Conservation (phyloP, 352 stramenopile genomes). For the Pythium folliculosum region DNA sequence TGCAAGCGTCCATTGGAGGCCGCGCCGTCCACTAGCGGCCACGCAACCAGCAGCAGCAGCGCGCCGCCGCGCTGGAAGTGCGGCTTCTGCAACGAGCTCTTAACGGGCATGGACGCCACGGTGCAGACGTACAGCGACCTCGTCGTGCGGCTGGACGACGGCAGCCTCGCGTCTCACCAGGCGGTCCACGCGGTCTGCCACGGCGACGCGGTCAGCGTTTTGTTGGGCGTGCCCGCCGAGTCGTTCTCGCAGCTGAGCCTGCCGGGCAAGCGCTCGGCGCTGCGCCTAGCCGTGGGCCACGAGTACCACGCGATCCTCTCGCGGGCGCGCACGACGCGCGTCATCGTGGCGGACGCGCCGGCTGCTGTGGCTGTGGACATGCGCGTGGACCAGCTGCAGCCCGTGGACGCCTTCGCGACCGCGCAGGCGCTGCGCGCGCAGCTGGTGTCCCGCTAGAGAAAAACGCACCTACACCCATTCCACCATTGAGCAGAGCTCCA, state of each 20-base stretch:
- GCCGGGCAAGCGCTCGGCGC: constrained; percentile 34
- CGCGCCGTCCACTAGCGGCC: no score
- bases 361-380: not conserved
- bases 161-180: constrained; percentile 17
- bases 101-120: constrained; percentile 49
- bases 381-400: constrained; percentile 26
- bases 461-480: no score
- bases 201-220: constrained; percentile 37
- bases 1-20: constrained; percentile 30
- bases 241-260: constrained; percentile 53
- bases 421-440: constrained; percentile 19
- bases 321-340: constrained; percentile 33
- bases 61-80: constrained; percentile 45
- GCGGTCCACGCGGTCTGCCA: constrained; percentile 44
- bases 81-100: constrained; percentile 55
- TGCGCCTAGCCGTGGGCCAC: constrained; percentile 36
- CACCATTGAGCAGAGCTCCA: no score
- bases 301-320: constrained; percentile 49
- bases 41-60: not conserved
- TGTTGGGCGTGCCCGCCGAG: constrained; percentile 47
- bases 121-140: constrained; percentile 47
- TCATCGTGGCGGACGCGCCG: constrained; percentile 10
- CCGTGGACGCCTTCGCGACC: constrained; percentile 15
- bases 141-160: constrained; percentile 46
- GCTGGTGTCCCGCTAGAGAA: not conserved